Base-by-base conservation (phyloP, 345 rosid genomes). In the Citrus mangshanensis region DNA sequence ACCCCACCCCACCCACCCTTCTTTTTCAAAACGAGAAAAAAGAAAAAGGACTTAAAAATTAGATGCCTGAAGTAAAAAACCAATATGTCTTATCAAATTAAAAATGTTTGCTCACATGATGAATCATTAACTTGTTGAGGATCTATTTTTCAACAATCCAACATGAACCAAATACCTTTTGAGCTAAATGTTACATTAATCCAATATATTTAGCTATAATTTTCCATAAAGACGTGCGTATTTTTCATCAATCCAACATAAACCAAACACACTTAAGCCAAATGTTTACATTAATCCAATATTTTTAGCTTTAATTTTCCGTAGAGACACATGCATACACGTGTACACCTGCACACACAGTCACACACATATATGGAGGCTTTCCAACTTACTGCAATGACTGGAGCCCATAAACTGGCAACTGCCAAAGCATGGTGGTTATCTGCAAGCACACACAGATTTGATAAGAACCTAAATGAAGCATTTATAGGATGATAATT, bases 361-460 rank as follows among this genome's bases (percentile, higher is more conserved):
- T 27, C 18, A 2, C 18, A 38, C 19, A 40, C 5, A 71, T 0
- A 35, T 14, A 9, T 12, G 6, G 56, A 79, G 77, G 21, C 67
- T 70, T 70, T 78, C 66, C 46, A 87, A 90, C 98, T 93, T 90
- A 95, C 99, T 82, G 94, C 90, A 46, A 92, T 64, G 68, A 96
- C 95, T 69, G 99, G 99, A 78, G 93, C 91, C 99, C 99, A 96
- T 77, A 96, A 86, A 87, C 85, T 84, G 75, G 88, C 97, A 82
- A 96, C 82, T 49, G 99, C 80, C 84, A 96, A 76, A 81, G 95
- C 95, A 82, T 96, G 91, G 83, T 92, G 96, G 84, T 96, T 96
- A 88, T 94, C 99, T 95, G 99, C 94, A 87, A 78, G 58, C 38
- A 86, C 71, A 86, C 19, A 81, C 59, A 69, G 74, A 70, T 64